Conservation (phyloP, 352 stramenopile genomes). For the Pythium volutum region DNA sequence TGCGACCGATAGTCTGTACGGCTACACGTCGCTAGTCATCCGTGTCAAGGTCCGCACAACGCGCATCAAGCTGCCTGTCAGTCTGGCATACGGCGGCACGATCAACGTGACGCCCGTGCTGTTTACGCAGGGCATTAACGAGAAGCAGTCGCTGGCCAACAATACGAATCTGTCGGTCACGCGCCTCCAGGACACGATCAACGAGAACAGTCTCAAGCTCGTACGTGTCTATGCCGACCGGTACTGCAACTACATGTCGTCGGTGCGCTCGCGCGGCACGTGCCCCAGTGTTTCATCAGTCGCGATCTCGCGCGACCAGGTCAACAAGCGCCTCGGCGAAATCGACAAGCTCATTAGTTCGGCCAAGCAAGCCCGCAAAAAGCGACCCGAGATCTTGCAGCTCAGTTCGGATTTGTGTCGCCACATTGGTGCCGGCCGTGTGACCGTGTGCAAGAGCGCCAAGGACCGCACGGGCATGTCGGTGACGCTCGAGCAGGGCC, state of each 20-base stretch:
- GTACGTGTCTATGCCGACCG: slow-evolving; percentile 70
- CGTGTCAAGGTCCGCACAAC: slow-evolving; percentile 74
- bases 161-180: slow-evolving; percentile 80
- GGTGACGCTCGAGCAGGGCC: slow-evolving; percentile 93
- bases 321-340: slow-evolving; percentile 49
- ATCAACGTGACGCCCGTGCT: slow-evolving; percentile 74
- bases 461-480: slow-evolving; percentile 98
- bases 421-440: slow-evolving; percentile 80
- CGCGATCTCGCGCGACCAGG: slow-evolving; percentile 45
- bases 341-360: slow-evolving; percentile 73
- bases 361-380: slow-evolving; percentile 70
- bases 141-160: slow-evolving; percentile 92
- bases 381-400: slow-evolving; percentile 84
- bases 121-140: slow-evolving; percentile 91
- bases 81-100: slow-evolving; percentile 48
- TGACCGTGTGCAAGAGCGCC: slow-evolving; percentile 97
- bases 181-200: slow-evolving; percentile 78
- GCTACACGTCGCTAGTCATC: slow-evolving; percentile 74
- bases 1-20: slow-evolving; percentile 45
- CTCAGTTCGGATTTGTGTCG: slow-evolving; percentile 80
- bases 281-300: slow-evolving; percentile 13
- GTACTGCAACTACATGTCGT: slow-evolving; percentile 69
- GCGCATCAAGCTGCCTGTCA: slow-evolving; percentile 66
- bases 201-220: slow-evolving; percentile 66
- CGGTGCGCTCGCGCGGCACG: slow-evolving; percentile 35